Evolutionary conservation across 2,329 filamentous ascomycete genomes (phyloP).

Genomic region (Botryotinia narcissicola): DNA sequence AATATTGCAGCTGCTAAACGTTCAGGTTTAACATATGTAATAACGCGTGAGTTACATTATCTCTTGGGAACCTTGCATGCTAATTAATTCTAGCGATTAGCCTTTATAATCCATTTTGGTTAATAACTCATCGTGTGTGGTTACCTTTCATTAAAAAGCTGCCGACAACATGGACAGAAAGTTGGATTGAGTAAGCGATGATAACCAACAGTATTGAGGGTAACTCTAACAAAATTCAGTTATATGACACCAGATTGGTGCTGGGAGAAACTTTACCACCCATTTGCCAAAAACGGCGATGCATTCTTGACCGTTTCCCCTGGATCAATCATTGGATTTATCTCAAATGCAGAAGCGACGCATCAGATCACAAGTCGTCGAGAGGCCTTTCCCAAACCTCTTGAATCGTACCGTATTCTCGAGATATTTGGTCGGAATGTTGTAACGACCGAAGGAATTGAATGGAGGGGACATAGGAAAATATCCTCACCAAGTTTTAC

Average conservation of each 20-base stretch:
- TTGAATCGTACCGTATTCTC: slow-evolving; percentile 56
- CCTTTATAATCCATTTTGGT: slow-evolving; percentile 54
- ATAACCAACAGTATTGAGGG: not conserved
- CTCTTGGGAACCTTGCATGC: not conserved
- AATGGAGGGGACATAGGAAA: slow-evolving; percentile 73
- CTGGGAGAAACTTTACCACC: slow-evolving; percentile 53
- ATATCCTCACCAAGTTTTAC: slow-evolving; percentile 70
- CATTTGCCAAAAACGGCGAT: slow-evolving; percentile 61
- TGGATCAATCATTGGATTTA: slow-evolving; percentile 50
- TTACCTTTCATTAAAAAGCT: slow-evolving; percentile 54
- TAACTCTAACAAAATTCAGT: slow-evolving; percentile 38
- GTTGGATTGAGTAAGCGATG: slow-evolving; percentile 57
- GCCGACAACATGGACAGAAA: slow-evolving; percentile 54
- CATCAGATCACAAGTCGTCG: slow-evolving; percentile 63
- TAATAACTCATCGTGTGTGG: slow-evolving; percentile 54
- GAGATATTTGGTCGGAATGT: slow-evolving; percentile 71
- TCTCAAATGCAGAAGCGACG: slow-evolving; percentile 50
- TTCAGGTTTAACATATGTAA: slow-evolving; percentile 51
- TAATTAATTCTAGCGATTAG: slow-evolving; percentile 43
- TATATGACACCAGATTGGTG: slow-evolving; percentile 59
- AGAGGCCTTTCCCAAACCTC: slow-evolving; percentile 70
- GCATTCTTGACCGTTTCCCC: slow-evolving; percentile 64
- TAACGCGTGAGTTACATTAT: slow-evolving; percentile 48
- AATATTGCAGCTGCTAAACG: slow-evolving; percentile 52
- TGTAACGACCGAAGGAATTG: slow-evolving; percentile 63